Conservation (phyloP, 2,329 filamentous ascomycete genomes). For the Cadophora gregata region DNA sequence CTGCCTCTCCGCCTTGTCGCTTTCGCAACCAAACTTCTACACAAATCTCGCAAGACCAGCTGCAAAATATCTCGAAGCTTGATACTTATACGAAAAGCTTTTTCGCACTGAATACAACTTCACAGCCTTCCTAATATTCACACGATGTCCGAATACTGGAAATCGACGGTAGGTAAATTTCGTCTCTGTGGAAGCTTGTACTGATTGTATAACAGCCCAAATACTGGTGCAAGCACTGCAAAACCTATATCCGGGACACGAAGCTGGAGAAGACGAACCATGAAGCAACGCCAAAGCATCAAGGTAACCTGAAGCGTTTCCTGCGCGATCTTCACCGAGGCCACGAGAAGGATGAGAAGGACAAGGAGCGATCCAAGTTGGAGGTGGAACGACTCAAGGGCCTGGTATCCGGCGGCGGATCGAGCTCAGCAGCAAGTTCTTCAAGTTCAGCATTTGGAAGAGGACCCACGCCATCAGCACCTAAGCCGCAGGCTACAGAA, state of each 20-base stretch:
- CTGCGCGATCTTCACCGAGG: slow-evolving; percentile 86
- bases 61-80: neutral
- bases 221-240: slow-evolving; percentile 99
- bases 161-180: slow-evolving; percentile 71
- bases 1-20: slow-evolving; percentile 5
- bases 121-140: neutral
- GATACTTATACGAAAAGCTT: neutral
- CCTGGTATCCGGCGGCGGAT: slow-evolving; percentile 59
- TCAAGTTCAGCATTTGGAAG: slow-evolving; percentile 37
- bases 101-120: neutral
- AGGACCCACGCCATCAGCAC: slow-evolving; percentile 40
- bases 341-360: slow-evolving; percentile 80
- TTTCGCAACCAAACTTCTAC: slow-evolving; percentile 11
- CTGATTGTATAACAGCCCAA: slow-evolving; percentile 62
- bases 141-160: slow-evolving; percentile 96
- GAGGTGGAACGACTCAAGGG: slow-evolving; percentile 89
- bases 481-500: slow-evolving; percentile 50
- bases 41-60: neutral
- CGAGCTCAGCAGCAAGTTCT: slow-evolving; percentile 31
- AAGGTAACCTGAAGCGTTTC: slow-evolving; percentile 85
- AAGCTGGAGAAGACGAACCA: slow-evolving; percentile 88
- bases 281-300: slow-evolving; percentile 84
- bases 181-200: neutral
- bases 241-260: slow-evolving; percentile 88
- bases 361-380: slow-evolving; percentile 80